These are phyloP conservation scores for Fusarium xyrophilum DNA, from an alignment of 2,329 filamentous ascomycete genomes.

Conservation along the genomic window DNA sequence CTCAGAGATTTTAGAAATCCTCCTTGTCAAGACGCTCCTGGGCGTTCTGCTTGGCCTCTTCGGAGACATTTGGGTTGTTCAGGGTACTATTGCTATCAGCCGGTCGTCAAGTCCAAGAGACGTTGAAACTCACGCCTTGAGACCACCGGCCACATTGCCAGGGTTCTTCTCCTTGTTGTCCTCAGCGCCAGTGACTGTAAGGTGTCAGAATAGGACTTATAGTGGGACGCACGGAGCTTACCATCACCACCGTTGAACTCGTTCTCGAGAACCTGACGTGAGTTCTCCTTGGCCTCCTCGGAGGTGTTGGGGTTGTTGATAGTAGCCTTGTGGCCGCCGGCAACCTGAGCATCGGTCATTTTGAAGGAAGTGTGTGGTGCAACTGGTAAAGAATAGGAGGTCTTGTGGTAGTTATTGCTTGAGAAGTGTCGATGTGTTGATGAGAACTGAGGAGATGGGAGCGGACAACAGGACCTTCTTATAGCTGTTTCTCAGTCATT, in stretches of 20 bases:
- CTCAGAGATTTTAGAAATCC: slow-evolving; percentile 11
- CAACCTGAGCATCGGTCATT: slow-evolving; percentile 60
- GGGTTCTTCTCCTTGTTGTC: slow-evolving; percentile 57
- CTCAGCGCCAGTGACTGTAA: slow-evolving; percentile 42
- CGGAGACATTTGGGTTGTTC: slow-evolving; percentile 63
- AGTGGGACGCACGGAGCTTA: slow-evolving; percentile 7
- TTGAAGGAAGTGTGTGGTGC: slow-evolving; percentile 37
- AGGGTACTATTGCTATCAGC: slow-evolving; percentile 49
- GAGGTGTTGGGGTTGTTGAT: slow-evolving; percentile 64
- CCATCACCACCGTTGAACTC: slow-evolving; percentile 54
- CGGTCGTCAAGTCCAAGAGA: too few relatives aligned
- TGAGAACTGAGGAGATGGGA: neutral
- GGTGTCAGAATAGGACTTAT: neutral
- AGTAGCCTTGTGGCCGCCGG: slow-evolving; percentile 66
- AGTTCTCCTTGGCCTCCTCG: slow-evolving; percentile 62
- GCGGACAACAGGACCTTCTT: slow-evolving; percentile 18
- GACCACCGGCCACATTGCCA: slow-evolving; percentile 59
- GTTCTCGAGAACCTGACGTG: slow-evolving; percentile 58
- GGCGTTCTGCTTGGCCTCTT: slow-evolving; percentile 63
- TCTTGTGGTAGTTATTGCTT: neutral
- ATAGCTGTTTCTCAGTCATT: slow-evolving; percentile 1
- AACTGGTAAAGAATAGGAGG: neutral
- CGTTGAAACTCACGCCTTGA: slow-evolving; percentile 55
- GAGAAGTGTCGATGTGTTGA: neutral
- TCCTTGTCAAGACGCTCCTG: slow-evolving; percentile 55